Percentiles rank a stretch among this genome's conserved stretches.
These are phyloP conservation scores for Eucalyptus regnans DNA, from an alignment of 345 rosid genomes.

Conservation along the genomic window DNA sequence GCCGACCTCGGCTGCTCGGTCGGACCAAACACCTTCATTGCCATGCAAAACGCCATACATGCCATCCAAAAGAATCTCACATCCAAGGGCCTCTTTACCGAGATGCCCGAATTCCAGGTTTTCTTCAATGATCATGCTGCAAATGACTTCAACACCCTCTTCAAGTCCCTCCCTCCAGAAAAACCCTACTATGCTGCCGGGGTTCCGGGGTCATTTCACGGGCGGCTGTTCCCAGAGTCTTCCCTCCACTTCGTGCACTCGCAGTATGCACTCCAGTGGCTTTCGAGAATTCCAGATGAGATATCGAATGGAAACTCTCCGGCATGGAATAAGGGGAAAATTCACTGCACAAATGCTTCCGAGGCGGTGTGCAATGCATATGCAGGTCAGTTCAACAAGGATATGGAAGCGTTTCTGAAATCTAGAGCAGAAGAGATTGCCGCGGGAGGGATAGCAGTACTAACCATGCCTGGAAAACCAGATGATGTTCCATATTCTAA, in stretches of 20 bases:
- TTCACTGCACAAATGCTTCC: constrained; percentile 13
- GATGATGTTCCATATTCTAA: constrained; percentile 4
- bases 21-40: background rate
- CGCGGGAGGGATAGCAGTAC: constrained; percentile 14
- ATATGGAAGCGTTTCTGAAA: constrained; percentile 14
- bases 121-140: constrained; percentile 18
- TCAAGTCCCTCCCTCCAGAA: background rate
- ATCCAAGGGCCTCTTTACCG: background rate
- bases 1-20: background rate
- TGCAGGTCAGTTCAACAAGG: constrained; percentile 13
- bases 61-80: background rate
- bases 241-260: constrained; percentile 16
- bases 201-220: background rate
- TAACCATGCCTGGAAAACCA: constrained; percentile 15
- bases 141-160: constrained; percentile 28
- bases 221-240: constrained; percentile 8
- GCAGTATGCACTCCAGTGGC: background rate
- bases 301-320: background rate
- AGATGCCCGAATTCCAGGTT: constrained; percentile 21
- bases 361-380: constrained; percentile 18
- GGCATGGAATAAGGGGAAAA: constrained; percentile 29
- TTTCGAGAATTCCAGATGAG: background rate
- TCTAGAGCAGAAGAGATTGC: constrained; percentile 27
- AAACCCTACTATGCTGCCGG: background rate
- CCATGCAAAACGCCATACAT: background rate